phyloP scores from a whole-genome alignment of 2,329 filamentous ascomycete species.

The Talaromyces funiculosus region DNA sequence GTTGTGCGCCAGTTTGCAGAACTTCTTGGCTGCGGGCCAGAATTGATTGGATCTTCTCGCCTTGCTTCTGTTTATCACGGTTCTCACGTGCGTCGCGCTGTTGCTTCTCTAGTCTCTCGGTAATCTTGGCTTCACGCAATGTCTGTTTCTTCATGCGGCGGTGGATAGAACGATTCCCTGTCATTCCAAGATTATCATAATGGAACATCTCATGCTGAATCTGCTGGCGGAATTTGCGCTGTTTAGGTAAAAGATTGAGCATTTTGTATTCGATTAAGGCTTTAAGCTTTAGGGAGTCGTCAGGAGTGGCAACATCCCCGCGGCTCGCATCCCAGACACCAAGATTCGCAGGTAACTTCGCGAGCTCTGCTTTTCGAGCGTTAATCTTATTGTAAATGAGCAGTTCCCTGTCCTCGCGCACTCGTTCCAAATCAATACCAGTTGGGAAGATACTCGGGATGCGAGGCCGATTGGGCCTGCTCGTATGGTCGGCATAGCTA shows the following conservation, averaged over 20 bases:
- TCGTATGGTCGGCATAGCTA: slow-evolving; percentile 71
- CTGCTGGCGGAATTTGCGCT: slow-evolving; percentile 76
- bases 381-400: slow-evolving; percentile 86
- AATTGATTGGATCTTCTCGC: slow-evolving; percentile 83
- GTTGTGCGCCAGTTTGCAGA: slow-evolving; percentile 58
- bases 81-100: slow-evolving; percentile 93
- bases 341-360: slow-evolving; percentile 75
- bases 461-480: slow-evolving; percentile 68
- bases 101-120: slow-evolving; percentile 98
- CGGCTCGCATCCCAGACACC: slow-evolving; percentile 75
- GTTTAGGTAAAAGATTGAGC: slow-evolving; percentile 79
- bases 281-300: slow-evolving; percentile 79
- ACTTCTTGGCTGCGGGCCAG: slow-evolving; percentile 76
- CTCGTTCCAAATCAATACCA: slow-evolving; percentile 78
- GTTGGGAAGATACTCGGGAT: slow-evolving; percentile 85
- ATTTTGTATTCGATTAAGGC: slow-evolving; percentile 95
- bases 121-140: slow-evolving; percentile 89
- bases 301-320: slow-evolving; percentile 62
- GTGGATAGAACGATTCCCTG: slow-evolving; percentile 84
- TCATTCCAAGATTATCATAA: slow-evolving; percentile 95
- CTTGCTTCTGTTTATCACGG: slow-evolving; percentile 96
- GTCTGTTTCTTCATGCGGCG: slow-evolving; percentile 97
- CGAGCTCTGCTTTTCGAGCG: slow-evolving; percentile 76
- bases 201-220: slow-evolving; percentile 90
- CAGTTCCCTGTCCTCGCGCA: slow-evolving; percentile 80